Conservation (phyloP, 352 stramenopile species). For the Pythium dissotocum region DNA sequence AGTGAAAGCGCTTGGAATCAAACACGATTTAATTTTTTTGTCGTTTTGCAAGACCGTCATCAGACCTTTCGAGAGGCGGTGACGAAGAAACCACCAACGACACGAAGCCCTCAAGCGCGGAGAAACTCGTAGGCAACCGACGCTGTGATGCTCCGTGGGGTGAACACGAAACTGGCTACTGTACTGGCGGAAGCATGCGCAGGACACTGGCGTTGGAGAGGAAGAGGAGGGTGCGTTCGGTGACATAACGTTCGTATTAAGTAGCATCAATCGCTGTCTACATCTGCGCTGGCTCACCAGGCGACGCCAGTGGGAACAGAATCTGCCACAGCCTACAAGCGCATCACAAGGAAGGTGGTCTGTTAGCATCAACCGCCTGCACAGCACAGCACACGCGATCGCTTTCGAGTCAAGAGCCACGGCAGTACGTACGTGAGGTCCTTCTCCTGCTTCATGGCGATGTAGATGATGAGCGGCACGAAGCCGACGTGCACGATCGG, state of each 20-base stretch:
- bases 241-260: background rate
- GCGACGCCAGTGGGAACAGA: slow-evolving; percentile 71
- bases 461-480: slow-evolving; percentile 78
- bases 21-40: background rate
- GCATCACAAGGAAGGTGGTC: background rate
- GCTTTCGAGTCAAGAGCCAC: background rate
- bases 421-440: slow-evolving; percentile 56
- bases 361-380: background rate
- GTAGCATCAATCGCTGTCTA: slow-evolving; percentile 5
- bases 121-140: too few relatives aligned
- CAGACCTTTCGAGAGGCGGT: too few relatives aligned
- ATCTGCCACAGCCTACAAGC: slow-evolving; percentile 64
- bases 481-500: slow-evolving; percentile 83
- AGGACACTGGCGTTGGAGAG: background rate
- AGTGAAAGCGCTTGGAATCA: background rate
- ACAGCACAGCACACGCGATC: background rate
- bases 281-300: slow-evolving; percentile 54
- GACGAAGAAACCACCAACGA: too few relatives aligned
- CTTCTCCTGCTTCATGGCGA: slow-evolving; percentile 78
- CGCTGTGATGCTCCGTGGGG: too few relatives aligned
- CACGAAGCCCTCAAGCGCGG: too few relatives aligned
- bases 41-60: background rate
- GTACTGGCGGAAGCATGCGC: background rate
- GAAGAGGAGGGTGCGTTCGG: background rate
- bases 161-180: too few relatives aligned